Conservation (phyloP, 1,139 yeast species). For the Saccharomyces pastorianus region DNA sequence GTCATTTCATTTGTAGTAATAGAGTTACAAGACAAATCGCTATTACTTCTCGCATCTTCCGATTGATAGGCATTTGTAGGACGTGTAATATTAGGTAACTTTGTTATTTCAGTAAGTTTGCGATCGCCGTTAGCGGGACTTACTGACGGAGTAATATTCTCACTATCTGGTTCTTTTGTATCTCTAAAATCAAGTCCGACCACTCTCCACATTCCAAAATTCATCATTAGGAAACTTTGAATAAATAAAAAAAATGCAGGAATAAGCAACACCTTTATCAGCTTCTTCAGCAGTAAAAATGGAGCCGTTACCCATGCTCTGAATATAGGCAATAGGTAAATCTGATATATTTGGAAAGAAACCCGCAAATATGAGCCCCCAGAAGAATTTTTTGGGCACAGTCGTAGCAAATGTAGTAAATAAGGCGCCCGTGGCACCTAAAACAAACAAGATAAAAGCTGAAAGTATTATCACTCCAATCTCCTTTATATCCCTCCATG, state of each 20-base stretch:
- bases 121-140: neutral
- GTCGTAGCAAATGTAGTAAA: constrained; percentile 34
- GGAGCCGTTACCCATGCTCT: constrained; percentile 63
- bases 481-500: constrained; percentile 63
- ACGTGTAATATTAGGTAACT: neutral
- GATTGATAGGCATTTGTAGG: neutral
- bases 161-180: constrained; percentile 10
- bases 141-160: neutral
- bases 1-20: neutral
- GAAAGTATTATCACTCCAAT: constrained; percentile 67
- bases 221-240: constrained; percentile 61
- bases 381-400: constrained; percentile 67
- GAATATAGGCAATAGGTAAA: constrained; percentile 82
- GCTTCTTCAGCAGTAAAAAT: constrained; percentile 51
- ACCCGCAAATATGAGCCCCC: constrained; percentile 69
- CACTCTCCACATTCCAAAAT: constrained; percentile 63
- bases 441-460: constrained; percentile 51
- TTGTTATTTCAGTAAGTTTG: neutral
- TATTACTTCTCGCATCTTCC: neutral
- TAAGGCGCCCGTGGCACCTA: constrained; percentile 38
- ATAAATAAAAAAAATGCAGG: constrained; percentile 64
- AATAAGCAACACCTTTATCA: constrained; percentile 72
- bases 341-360: constrained; percentile 77
- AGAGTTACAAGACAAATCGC: neutral
- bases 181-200: constrained; percentile 63